phyloP scores from a whole-genome alignment of 768 basidiomycete genomes.

The Hygrophoropsis aurantiaca region DNA sequence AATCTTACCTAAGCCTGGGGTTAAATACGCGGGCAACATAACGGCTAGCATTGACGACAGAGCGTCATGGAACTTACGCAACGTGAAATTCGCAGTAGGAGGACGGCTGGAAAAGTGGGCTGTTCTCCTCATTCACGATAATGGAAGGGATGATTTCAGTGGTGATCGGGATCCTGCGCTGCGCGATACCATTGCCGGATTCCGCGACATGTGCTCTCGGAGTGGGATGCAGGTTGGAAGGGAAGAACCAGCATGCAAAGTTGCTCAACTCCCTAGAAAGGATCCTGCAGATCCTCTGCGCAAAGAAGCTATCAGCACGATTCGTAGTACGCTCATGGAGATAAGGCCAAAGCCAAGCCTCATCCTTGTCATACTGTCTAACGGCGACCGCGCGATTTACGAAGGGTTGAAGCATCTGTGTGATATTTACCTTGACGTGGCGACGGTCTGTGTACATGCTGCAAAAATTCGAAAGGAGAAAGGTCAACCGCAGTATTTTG shows the following conservation, averaged over 20 bases:
- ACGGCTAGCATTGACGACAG: conserved; percentile 37
- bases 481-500: conserved; percentile 53
- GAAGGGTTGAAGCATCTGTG: conserved; percentile 53
- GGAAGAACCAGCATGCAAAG: conserved; percentile 36
- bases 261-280: conserved; percentile 51
- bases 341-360: conserved; percentile 41
- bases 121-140: conserved; percentile 67
- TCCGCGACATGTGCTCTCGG: conserved; percentile 58
- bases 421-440: conserved; percentile 46
- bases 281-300: conserved; percentile 55
- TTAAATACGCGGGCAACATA: conserved; percentile 37
- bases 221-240: conserved; percentile 59
- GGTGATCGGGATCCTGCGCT: conserved; percentile 57
- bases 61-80: conserved; percentile 55
- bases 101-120: conserved; percentile 61
- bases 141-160: conserved; percentile 57
- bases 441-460: conserved; percentile 74
- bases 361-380: conserved; percentile 48
- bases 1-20: conserved; percentile 42
- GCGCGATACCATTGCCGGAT: conserved; percentile 44
- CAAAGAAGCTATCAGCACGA: conserved; percentile 42
- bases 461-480: conserved; percentile 68
- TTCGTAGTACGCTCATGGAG: conserved; percentile 40
- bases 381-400: conserved; percentile 47
- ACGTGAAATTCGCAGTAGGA: conserved; percentile 60